These are phyloP conservation scores for Fusarium globosum DNA, from an alignment of 2,329 filamentous ascomycete species.

Conservation along the genomic window DNA sequence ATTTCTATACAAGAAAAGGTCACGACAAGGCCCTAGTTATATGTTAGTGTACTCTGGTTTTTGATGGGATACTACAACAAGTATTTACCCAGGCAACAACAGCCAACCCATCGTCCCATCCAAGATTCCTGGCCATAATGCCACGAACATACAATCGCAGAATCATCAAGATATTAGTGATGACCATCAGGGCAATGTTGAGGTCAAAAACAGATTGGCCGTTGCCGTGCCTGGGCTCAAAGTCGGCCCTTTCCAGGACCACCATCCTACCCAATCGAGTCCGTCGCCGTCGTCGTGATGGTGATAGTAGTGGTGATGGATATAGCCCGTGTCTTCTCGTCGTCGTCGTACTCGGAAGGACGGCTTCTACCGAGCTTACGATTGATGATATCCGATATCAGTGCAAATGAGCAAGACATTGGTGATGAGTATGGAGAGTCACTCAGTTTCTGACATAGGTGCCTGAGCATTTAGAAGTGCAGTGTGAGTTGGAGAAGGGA, in stretches of 20 bases:
- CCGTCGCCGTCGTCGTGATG: constrained; percentile 24
- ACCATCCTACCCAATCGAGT: constrained; percentile 21
- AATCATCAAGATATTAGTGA: constrained; percentile 31
- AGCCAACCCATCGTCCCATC: constrained; percentile 38
- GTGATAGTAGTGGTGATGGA: constrained; percentile 33
- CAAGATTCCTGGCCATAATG: constrained; percentile 34
- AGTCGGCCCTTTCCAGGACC: background rate
- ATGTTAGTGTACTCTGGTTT: background rate
- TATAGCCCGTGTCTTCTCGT: constrained; percentile 31
- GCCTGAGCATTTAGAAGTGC: background rate
- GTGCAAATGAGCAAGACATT: constrained; percentile 36
- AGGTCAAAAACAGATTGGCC: constrained; percentile 30
- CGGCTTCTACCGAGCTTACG: constrained; percentile 33
- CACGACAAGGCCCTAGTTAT: constrained; percentile 22
- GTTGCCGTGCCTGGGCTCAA: background rate
- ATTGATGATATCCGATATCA: constrained; percentile 35
- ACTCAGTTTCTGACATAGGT: constrained; percentile 9
- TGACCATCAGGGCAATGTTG: constrained; percentile 36
- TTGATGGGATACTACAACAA: background rate
- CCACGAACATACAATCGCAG: constrained; percentile 37
- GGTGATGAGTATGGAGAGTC: background rate
- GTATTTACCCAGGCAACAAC: constrained; percentile 34
- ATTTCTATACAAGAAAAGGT: constrained; percentile 33
- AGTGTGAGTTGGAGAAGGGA: background rate
- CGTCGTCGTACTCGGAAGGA: constrained; percentile 12